Percentiles rank a stretch among this genome's conserved stretches.
These are phyloP conservation scores for Grifola frondosa DNA, from an alignment of 1,284 basidiomycete genomes.

Conservation along the genomic window DNA sequence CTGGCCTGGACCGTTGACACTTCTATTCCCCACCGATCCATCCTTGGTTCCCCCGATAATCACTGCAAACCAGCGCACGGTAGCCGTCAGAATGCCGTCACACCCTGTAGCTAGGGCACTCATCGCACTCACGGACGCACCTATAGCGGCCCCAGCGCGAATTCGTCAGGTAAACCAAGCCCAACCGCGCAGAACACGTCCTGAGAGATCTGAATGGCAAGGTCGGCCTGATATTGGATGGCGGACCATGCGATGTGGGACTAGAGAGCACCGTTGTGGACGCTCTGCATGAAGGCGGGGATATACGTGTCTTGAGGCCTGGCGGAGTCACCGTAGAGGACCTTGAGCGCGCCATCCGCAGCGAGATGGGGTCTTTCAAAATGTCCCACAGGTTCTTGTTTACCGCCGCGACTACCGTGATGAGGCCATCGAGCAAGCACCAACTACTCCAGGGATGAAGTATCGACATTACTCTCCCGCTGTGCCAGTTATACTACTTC, in stretches of 20 bases:
- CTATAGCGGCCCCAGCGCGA: constrained; percentile 94
- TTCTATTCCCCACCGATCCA: constrained; percentile 82
- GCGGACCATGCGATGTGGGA: constrained; percentile 89
- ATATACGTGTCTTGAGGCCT: constrained; percentile 83
- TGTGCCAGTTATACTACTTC: constrained; percentile 78
- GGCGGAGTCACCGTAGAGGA: constrained; percentile 94
- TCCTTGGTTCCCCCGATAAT: constrained; percentile 60
- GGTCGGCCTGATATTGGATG: constrained; percentile 84
- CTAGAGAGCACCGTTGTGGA: constrained; percentile 97
- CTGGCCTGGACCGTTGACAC: constrained; percentile 94
- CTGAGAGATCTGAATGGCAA: constrained; percentile 74
- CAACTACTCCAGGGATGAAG: constrained; percentile 99
- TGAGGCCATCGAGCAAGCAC: constrained; percentile 64
- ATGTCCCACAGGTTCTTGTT: constrained; percentile 62
- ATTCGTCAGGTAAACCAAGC: constrained; percentile 91
- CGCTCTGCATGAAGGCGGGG: constrained; percentile 70
- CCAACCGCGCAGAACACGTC: constrained; percentile 94
- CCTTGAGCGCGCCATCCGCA: constrained; percentile 60
- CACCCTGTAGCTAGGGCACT: constrained; percentile 92
- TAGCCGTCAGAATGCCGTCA: constrained; percentile 92
- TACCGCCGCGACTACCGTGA: constrained; percentile 75
- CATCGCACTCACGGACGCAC: constrained; percentile 73
- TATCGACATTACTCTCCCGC: constrained; percentile 96
- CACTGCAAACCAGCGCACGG: constrained; percentile 80
- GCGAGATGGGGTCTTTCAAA: constrained; percentile 37